A percentile compares a stretch with the other conserved stretches of the same genome.
phyloP scores from a whole-genome alignment of 106 monocot species.

The Ottelia alismoides region DNA sequence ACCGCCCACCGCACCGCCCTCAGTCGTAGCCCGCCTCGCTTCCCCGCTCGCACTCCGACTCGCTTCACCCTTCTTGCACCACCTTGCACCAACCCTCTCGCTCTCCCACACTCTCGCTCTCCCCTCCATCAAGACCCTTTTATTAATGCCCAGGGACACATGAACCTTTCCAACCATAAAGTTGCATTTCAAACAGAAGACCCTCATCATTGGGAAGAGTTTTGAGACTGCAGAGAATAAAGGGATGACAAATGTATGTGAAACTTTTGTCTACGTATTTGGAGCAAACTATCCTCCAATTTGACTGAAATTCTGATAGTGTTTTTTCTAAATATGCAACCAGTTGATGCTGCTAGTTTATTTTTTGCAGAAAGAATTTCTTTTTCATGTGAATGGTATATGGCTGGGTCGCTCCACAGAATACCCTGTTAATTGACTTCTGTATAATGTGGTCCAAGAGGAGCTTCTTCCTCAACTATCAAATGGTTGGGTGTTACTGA shows the following conservation, averaged over 20 bases:
- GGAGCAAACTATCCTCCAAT: conserved; percentile 32
- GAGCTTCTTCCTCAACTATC: too few relatives aligned
- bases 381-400: too few relatives aligned
- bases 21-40: too few relatives aligned
- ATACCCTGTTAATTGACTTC: conserved; percentile 19
- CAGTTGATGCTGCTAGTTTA: not conserved
- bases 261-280: conserved; percentile 16
- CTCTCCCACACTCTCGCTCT: too few relatives aligned
- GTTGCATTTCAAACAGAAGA: conserved; percentile 27
- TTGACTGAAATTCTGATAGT: conserved; percentile 24
- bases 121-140: too few relatives aligned
- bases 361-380: too few relatives aligned
- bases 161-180: conserved; percentile 45
- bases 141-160: conserved; percentile 41
- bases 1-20: too few relatives aligned
- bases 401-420: conserved; percentile 50
- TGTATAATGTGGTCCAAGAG: conserved; percentile 5
- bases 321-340: conserved; percentile 10
- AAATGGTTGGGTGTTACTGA: too few relatives aligned
- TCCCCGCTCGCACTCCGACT: too few relatives aligned
- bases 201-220: conserved; percentile 13
- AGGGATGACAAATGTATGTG: conserved; percentile 20
- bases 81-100: too few relatives aligned
- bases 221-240: conserved; percentile 43
- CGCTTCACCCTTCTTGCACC: too few relatives aligned